Evolutionary conservation across 2,329 filamentous ascomycete species (phyloP).

Genomic region (Sarocladiaceae sp.): DNA sequence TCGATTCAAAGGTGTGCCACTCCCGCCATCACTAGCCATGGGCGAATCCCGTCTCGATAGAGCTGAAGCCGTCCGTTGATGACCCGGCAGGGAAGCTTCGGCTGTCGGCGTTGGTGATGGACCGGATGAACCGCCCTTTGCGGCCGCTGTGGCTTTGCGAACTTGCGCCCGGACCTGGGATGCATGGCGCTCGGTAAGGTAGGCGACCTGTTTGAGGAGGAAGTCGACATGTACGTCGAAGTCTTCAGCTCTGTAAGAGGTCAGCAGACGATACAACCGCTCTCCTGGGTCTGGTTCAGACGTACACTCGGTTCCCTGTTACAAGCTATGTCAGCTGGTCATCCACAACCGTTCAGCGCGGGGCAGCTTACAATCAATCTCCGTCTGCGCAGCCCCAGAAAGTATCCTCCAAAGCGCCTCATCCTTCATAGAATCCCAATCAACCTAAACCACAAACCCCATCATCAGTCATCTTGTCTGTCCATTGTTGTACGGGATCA

Average conservation of each 20-base stretch:
- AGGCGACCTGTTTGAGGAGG: conserved; percentile 87
- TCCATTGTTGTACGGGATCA: too few relatives aligned
- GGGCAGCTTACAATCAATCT: conserved; percentile 74
- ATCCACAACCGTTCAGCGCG: background rate
- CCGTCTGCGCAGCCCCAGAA: conserved; percentile 73
- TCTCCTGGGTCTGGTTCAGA: too few relatives aligned
- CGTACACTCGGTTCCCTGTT: conserved; percentile 73
- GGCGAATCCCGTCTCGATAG: conserved; percentile 57
- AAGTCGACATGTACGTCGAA: conserved; percentile 88
- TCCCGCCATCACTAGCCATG: conserved; percentile 39
- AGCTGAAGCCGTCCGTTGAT: conserved; percentile 44
- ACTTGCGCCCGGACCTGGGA: conserved; percentile 89
- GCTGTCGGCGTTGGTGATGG: conserved; percentile 53
- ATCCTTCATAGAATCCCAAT: conserved; percentile 87
- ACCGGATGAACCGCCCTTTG: conserved; percentile 51
- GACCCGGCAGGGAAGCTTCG: conserved; percentile 34
- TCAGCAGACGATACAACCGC: too few relatives aligned
- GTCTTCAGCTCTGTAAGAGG: conserved; percentile 53
- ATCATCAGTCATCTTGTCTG: too few relatives aligned
- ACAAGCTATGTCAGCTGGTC: conserved; percentile 15
- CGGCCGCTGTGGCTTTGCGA: conserved; percentile 63
- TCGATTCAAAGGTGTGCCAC: conserved; percentile 38
- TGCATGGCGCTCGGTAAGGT: conserved; percentile 86
- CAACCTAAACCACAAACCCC: conserved; percentile 51
- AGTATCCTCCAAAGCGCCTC: conserved; percentile 86